phyloP scores from a whole-genome alignment of 257 asterid species.

The Vinca minor region DNA sequence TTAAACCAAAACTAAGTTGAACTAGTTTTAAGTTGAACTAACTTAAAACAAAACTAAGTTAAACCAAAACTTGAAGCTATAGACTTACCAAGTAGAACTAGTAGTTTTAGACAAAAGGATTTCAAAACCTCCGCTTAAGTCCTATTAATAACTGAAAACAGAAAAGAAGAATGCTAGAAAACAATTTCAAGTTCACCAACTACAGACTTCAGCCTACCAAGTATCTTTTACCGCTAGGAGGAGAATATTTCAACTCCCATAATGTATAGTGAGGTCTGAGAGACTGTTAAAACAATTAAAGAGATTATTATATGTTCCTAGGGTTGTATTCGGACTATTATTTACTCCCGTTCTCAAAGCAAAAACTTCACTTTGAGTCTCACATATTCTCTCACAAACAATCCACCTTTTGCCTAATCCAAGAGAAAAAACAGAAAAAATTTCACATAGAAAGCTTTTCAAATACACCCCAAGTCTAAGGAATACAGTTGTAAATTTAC shows the following conservation, averaged over 20 bases:
- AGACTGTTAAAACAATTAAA: background rate
- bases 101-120: background rate
- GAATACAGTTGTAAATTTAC: background rate
- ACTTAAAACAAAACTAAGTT: too few species aligned
- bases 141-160: background rate
- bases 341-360: too few species aligned
- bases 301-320: background rate
- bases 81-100: background rate
- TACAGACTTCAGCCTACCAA: background rate
- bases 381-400: too few species aligned
- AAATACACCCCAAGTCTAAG: background rate
- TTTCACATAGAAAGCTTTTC: too few species aligned
- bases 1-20: too few species aligned
- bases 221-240: background rate
- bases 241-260: background rate
- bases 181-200: background rate
- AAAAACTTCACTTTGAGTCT: too few species aligned
- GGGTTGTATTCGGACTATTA: too few species aligned
- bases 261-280: background rate
- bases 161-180: background rate
- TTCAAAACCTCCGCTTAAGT: background rate
- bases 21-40: too few species aligned
- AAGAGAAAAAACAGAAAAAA: too few species aligned
- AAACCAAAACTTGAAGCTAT: background rate
- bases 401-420: too few species aligned